Evolutionary conservation across 2,329 filamentous ascomycete genomes (phyloP).

Genomic region (Phoma sp.): DNA sequence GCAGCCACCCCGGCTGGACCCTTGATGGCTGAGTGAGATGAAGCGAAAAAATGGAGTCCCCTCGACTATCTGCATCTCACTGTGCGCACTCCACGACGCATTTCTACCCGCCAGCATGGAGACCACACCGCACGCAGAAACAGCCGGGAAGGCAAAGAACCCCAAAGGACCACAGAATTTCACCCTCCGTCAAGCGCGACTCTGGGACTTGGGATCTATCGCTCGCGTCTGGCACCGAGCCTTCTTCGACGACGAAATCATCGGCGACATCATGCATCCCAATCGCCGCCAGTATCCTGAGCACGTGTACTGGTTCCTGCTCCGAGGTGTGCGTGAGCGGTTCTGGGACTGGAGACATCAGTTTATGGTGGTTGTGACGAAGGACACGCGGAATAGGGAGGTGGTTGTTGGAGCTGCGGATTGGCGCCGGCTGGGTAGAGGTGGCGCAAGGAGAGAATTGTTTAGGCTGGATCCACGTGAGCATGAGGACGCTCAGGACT

Average conservation of each 20-base stretch:
- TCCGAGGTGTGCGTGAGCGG: constrained; percentile 32
- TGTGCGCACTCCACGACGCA: too few relatives aligned
- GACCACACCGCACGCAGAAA: not conserved
- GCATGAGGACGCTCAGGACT: constrained; percentile 1
- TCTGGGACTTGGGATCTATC: constrained; percentile 29
- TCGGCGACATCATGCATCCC: constrained; percentile 43
- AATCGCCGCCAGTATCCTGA: constrained; percentile 34
- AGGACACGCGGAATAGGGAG: constrained; percentile 11
- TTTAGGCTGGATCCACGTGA: constrained; percentile 27
- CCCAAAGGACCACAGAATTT: not conserved
- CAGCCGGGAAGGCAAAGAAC: not conserved
- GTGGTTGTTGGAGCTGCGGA: constrained; percentile 35
- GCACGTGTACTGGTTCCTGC: constrained; percentile 38
- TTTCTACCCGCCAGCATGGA: not conserved
- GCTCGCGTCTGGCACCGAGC: constrained; percentile 33
- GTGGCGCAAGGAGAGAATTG: constrained; percentile 24
- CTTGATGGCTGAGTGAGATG: too few relatives aligned
- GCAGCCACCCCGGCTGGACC: too few relatives aligned
- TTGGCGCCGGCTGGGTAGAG: constrained; percentile 36
- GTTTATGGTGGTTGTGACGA: constrained; percentile 29
- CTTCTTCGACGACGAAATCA: constrained; percentile 43
- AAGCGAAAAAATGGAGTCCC: too few relatives aligned
- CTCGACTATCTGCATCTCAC: too few relatives aligned
- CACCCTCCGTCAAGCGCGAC: constrained; percentile 15
- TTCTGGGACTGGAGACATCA: constrained; percentile 41